Evolutionary conservation across 2,329 filamentous ascomycete species (phyloP).

Genomic region (Akanthomyces dipterigenus): DNA sequence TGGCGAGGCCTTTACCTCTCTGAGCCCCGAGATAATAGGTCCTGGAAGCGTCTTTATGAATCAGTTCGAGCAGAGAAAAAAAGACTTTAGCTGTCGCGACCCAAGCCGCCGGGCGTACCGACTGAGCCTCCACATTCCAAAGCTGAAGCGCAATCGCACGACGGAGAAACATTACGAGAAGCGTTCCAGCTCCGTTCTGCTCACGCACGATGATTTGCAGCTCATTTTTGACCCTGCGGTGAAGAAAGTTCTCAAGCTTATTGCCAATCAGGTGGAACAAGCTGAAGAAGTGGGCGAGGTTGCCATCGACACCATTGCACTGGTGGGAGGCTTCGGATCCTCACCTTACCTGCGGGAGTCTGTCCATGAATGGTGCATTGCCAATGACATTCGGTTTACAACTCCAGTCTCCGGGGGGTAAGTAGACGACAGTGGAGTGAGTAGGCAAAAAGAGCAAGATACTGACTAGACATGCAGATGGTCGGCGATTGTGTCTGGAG

Average conservation of each 20-base stretch:
- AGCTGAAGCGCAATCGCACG: fast-evolving
- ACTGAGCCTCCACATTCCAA: neutral
- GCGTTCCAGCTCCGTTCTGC: neutral
- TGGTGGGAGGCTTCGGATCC: neutral
- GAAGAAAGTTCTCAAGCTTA: neutral
- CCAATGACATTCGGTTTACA: neutral
- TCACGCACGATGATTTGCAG: neutral
- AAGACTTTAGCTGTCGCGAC: slow-evolving; percentile 13
- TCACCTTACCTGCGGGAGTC: neutral
- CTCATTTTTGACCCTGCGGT: neutral
- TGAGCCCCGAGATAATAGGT: slow-evolving; percentile 7
- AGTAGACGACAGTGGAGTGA: too few species aligned
- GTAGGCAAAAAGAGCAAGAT: too few species aligned
- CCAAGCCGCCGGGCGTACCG: neutral
- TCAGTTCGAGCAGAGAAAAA: slow-evolving; percentile 14
- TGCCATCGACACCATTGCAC: neutral
- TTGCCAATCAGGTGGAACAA: too few species aligned
- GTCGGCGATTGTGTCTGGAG: slow-evolving; percentile 12
- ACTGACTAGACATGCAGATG: slow-evolving; percentile 10
- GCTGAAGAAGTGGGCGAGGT: neutral
- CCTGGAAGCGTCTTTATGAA: slow-evolving; percentile 16
- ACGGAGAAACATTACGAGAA: neutral
- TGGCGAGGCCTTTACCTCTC: slow-evolving; percentile 11
- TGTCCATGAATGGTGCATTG: neutral
- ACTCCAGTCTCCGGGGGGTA: neutral